Evolutionary conservation across 2,329 filamentous ascomycete genomes (phyloP), one percentile per base, ranked within the genome.

Genomic region (Neurospora sp.): DNA sequence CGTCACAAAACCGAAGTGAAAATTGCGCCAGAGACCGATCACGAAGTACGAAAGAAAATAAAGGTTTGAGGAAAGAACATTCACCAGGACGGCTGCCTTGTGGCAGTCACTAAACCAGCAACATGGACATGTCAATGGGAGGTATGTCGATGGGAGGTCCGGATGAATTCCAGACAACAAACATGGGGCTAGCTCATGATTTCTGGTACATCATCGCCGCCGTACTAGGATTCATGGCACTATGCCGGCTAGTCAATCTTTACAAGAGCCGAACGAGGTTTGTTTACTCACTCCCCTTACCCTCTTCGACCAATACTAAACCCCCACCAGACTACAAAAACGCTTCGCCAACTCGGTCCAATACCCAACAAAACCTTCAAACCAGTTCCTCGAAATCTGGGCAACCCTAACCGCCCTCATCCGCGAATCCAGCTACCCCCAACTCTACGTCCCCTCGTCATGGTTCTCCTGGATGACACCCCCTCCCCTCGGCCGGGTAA

Each of bases 191-290:
- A 67, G 86, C 87, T 17, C 81, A 80, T 19, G 82, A 81, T 2
- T 89, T 85, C 74, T 89, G 87, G 87, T 89, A 88, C 75, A 82
- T 87, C 40, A 79, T 87, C 43, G 85, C 82, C 8, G 83, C 80
- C 17, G 82, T 84, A 33, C 75, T 87, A 4, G 84, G 80, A 1
- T 72, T 82, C 0, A 75, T 86, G 5, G 74, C 80, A 3, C 69
- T 76, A 0, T 74, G 83, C 36, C 84, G 84, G 3, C 77, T 74
- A 23, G 74, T 86, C 70, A 84, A 86, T 72, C 75, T 79, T 28
- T 77, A 81, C 12, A 81, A 84, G 71, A 78, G 80, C 23, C 77
- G 76, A 23, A 78, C 77, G 69, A 82, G 83, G 86, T 86, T 46
- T 70, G 78, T 72, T 8, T 6, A 28, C 46, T 52, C 19, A 28